These are phyloP conservation scores for Penicillium waksmanii DNA, from an alignment of 495 filamentous ascomycete genomes.

Conservation along the genomic window DNA sequence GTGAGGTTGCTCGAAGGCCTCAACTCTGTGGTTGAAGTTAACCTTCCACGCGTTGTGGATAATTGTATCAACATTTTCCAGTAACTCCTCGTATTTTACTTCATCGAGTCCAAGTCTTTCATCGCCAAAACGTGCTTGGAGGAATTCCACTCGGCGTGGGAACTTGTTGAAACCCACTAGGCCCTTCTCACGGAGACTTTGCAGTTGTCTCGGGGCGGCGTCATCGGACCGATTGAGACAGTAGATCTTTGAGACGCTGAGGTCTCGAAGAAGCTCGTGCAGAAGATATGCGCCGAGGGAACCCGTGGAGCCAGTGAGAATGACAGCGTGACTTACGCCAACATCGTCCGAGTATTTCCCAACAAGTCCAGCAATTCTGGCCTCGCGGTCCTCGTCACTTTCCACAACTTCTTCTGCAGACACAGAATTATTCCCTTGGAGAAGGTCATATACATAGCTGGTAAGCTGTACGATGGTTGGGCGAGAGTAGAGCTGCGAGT, in stretches of 20 bases:
- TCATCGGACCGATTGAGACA: conserved; percentile 54
- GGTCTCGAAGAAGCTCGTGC: conserved; percentile 41
- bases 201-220: conserved; percentile 22
- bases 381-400: conserved; percentile 11
- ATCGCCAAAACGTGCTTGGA: conserved; percentile 9
- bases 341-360: conserved; percentile 19
- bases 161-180: conserved; percentile 11
- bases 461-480: conserved; percentile 20
- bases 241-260: conserved; percentile 49
- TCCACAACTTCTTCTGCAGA: not conserved
- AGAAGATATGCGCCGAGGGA: conserved; percentile 60
- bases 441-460: conserved; percentile 12
- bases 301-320: conserved; percentile 62
- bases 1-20: conserved; percentile 56
- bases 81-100: conserved; percentile 13
- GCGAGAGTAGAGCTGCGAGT: conserved; percentile 18
- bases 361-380: conserved; percentile 12
- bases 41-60: conserved; percentile 65
- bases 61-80: conserved; percentile 43
- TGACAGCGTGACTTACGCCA: conserved; percentile 15
- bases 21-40: conserved; percentile 58
- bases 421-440: conserved; percentile 13
- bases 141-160: conserved; percentile 42
- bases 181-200: conserved; percentile 20
- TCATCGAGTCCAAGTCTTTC: conserved; percentile 19